Conservation (phyloP, 1,284 basidiomycete genomes). For the Takashimella tepidaria region DNA sequence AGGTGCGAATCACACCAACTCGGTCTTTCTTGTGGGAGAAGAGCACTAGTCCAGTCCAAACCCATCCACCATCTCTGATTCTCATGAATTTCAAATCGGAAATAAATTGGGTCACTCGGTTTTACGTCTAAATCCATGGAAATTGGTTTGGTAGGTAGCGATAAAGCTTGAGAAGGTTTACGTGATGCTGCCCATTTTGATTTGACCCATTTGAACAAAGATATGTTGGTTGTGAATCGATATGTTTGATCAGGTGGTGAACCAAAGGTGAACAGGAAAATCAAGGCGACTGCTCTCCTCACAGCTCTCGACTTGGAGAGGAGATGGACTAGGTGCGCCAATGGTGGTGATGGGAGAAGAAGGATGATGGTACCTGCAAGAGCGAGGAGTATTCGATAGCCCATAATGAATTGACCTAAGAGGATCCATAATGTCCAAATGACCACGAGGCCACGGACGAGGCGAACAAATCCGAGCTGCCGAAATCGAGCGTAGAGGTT, state of each 20-base stretch:
- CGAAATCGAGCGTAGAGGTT: conserved; percentile 32
- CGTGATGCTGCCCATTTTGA: conserved; percentile 43
- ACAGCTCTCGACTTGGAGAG: conserved; percentile 38
- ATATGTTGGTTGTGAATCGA: conserved; percentile 25
- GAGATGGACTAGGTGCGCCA: conserved; percentile 34
- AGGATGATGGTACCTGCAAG: conserved; percentile 40
- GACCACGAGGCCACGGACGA: conserved; percentile 38
- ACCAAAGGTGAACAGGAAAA: conserved; percentile 43
- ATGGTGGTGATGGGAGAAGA: conserved; percentile 42
- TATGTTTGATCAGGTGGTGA: conserved; percentile 36
- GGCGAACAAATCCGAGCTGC: conserved; percentile 30
- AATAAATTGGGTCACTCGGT: conserved; percentile 54
- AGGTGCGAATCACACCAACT: conserved; percentile 63
- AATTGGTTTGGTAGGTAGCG: neutral
- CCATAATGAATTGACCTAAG: conserved; percentile 27
- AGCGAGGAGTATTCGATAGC: conserved; percentile 32
- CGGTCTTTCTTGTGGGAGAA: conserved; percentile 82
- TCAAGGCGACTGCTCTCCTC: conserved; percentile 30
- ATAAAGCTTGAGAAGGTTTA: conserved; percentile 32
- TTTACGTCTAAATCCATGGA: conserved; percentile 8
- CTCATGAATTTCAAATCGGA: conserved; percentile 82
- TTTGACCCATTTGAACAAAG: conserved; percentile 36
- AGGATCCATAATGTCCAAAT: conserved; percentile 44
- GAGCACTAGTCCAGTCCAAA: conserved; percentile 80
- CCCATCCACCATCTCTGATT: conserved; percentile 84